Evolutionary conservation across 2,329 filamentous ascomycete species (phyloP).

Genomic region (Metarhizium anisopliae): DNA sequence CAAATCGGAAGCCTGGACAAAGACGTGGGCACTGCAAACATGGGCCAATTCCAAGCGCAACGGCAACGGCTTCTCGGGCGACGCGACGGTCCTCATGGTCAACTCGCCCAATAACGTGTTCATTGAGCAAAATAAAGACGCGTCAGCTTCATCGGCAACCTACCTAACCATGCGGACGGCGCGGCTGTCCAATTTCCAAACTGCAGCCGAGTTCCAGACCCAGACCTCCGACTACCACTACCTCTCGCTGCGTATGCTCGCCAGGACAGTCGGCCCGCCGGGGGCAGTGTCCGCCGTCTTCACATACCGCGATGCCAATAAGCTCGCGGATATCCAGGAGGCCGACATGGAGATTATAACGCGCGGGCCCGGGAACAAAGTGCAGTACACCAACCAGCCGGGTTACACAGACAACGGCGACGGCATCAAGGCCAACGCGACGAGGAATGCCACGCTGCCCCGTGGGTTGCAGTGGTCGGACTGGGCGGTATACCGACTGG

Average conservation of each 20-base stretch:
- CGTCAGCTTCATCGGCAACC: constrained; percentile 21
- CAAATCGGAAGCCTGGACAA: constrained; percentile 23
- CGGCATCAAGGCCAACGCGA: constrained; percentile 34
- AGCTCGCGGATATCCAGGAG: constrained; percentile 35
- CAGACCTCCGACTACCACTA: constrained; percentile 16
- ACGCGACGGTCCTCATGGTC: constrained; percentile 24
- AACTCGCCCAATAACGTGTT: constrained; percentile 37
- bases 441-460: constrained; percentile 38
- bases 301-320: constrained; percentile 34
- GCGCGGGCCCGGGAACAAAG: constrained; percentile 28
- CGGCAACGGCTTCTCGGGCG: neutral
- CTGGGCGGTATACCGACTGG: constrained; percentile 51
- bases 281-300: constrained; percentile 46
- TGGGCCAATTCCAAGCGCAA: constrained; percentile 27
- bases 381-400: constrained; percentile 55
- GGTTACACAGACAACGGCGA: constrained; percentile 28
- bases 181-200: constrained; percentile 34
- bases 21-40: constrained; percentile 27
- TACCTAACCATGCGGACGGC: constrained; percentile 39
- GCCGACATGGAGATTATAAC: constrained; percentile 46
- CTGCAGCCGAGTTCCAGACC: constrained; percentile 38
- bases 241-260: constrained; percentile 37
- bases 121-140: constrained; percentile 25
- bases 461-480: constrained; percentile 36
- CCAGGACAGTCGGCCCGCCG: constrained; percentile 36